Evolutionary conservation across 257 asterid species (phyloP), one percentile per base, ranked within the genome.

Genomic region (Thymus quinquecostatus): DNA sequence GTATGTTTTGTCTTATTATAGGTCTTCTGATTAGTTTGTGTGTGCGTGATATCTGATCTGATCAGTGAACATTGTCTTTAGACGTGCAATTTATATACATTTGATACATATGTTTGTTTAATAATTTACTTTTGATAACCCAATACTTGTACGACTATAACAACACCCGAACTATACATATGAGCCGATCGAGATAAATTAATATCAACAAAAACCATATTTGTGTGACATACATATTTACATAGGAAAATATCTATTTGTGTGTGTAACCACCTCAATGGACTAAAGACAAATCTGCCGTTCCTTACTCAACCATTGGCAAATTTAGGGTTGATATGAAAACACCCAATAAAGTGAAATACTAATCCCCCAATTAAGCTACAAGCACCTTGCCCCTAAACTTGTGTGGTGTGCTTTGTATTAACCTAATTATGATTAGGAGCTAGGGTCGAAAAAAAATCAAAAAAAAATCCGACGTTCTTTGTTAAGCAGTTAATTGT

Each of bases 341-440:
- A 59, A 34, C 64, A 13, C 44, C 47, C 10, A 34, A 59, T 33
- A 33, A 59, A 34, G 64, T 58, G 43, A 58, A 58, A 58, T 58
- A 9, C 28, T 33, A 13, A 59, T 59, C 47, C 45, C 14, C 12
- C 49, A 44, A 44, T 44, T 38, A 38, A 38, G 41, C 41, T 38
- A 38, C 34, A 54, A 54, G 13, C 38, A 56, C 8, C 10, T 2
- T 29, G 32, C 32, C 14, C 29, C 41, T 30, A 56, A 29, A 55
- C 38, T 8, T 44, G 12, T 44, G 49, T 8, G 8, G 11, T 56
- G 41, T 9, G 21, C 21, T 21, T 56, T 56, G 62, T n/a, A 56
- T 30, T 10, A 30, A 30, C 41, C 40, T 30, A 56, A 32, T 10
- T 56, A 30, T 28, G 40, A 1, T 30, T 13, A 30, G 5, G n/a